Conservation (phyloP, 2,329 filamentous ascomycete species). For the Talaromyces sp. region DNA sequence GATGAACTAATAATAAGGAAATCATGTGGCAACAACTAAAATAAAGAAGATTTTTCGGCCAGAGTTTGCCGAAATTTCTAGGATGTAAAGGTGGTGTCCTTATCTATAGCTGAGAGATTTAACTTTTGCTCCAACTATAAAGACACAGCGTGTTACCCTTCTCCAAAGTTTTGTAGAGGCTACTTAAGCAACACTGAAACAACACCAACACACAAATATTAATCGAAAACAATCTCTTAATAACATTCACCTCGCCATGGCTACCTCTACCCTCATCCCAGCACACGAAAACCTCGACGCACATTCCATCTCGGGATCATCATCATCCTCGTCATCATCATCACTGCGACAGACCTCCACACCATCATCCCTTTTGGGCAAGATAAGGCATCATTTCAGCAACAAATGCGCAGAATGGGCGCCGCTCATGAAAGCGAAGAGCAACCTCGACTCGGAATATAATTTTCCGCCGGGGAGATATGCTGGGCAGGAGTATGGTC, state of each 20-base stretch:
- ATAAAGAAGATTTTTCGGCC: background rate
- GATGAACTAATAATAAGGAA: background rate
- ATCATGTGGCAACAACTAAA: background rate
- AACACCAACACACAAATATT: too few species aligned
- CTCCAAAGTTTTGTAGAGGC: background rate
- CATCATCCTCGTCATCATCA: background rate
- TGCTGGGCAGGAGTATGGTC: slow-evolving; percentile 8
- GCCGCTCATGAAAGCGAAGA: slow-evolving; percentile 16
- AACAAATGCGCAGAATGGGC: slow-evolving; percentile 12
- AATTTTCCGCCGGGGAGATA: slow-evolving; percentile 12
- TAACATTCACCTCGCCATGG: background rate
- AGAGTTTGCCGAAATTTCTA: background rate
- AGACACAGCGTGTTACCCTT: background rate
- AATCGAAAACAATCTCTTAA: background rate
- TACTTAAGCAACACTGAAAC: background rate
- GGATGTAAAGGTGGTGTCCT: background rate
- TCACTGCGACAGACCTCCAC: background rate
- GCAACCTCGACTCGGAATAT: slow-evolving; percentile 14
- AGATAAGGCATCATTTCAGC: slow-evolving; percentile 2
- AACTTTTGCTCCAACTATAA: background rate
- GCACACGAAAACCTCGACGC: background rate
- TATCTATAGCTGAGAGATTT: background rate
- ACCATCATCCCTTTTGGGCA: slow-evolving; percentile 5
- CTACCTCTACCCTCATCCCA: background rate
- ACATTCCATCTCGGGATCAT: background rate